A percentile compares a stretch with the other conserved stretches of the same genome.
phyloP scores from a whole-genome alignment of 805 yeast genomes.

The Isabelozyma heimii region DNA sequence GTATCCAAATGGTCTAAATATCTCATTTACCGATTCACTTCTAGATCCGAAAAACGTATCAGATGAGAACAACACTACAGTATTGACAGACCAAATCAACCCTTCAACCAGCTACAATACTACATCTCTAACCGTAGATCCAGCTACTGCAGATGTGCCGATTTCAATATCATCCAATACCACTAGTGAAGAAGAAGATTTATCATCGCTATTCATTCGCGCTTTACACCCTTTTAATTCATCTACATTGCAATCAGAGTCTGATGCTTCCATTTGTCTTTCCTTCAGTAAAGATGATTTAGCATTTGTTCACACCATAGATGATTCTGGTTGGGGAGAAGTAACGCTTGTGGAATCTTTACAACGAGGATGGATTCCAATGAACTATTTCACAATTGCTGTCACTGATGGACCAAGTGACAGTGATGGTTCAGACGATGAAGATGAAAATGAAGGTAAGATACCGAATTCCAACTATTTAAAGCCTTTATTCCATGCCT shows the following conservation, averaged over 20 bases:
- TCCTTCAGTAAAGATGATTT: conserved; percentile 68
- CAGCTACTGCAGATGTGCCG: background rate
- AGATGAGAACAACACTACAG: conserved; percentile 1
- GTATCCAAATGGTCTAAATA: conserved; percentile 21
- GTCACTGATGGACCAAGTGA: conserved; percentile 27
- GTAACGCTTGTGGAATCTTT: conserved; percentile 65
- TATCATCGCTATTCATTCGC: conserved; percentile 51
- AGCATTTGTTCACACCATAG: conserved; percentile 76
- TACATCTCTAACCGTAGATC: background rate
- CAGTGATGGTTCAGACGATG: conserved; percentile 10
- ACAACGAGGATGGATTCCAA: conserved; percentile 81
- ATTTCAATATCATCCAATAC: conserved; percentile 3
- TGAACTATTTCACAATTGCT: conserved; percentile 65
- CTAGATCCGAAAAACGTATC: conserved; percentile 12
- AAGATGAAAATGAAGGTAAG: conserved; percentile 26
- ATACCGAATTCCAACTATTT: conserved; percentile 48
- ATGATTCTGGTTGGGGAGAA: conserved; percentile 87
- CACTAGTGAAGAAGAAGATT: conserved; percentile 38
- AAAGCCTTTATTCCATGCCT: conserved; percentile 53
- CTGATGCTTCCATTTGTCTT: conserved; percentile 70
- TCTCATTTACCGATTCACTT: conserved; percentile 12
- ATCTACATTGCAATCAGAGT: conserved; percentile 54
- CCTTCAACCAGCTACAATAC: conserved; percentile 1
- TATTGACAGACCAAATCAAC: conserved; percentile 1
- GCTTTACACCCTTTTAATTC: conserved; percentile 63